Base-by-base conservation (phyloP, 2,329 filamentous ascomycete genomes). In the Fusarium nisikadoi region DNA sequence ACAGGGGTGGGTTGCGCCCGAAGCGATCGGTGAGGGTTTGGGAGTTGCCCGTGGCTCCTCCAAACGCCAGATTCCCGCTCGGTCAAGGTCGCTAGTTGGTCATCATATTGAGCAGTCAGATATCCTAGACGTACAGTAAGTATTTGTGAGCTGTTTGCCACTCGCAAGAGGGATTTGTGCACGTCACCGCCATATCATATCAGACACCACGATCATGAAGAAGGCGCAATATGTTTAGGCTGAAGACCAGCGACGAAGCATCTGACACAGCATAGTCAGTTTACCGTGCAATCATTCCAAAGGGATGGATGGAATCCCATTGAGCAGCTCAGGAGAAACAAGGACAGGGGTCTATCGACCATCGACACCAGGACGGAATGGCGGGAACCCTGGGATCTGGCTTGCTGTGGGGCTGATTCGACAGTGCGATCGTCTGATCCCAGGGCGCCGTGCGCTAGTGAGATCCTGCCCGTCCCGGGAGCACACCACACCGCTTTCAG, bases 401-500 rank as follows among this genome's bases (percentile, higher is more conserved):
- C 75, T 75, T 52, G 68, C 45, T 62, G 74, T 75, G 75, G 75
- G 74, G 74, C 70, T 55, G 54, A 54, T 46, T 76, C 66, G 68
- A 76, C 72, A 76, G 61, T 71, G 68, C 75, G 75, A 77, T 77
- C 75, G 75, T 75, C 75, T 77, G 75, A 77, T 77, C 75, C 72
- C 64, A 73, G 75, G 67, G 65, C 74, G 62, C 62, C 69, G 62
- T 66, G 56, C 75, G 53, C 75, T 77, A 77, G 71, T 69, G 55
- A 77, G 75, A 77, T 77, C 74, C 75, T 77, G 75, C 74, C 75
- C 75, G 75, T 77, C 75, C 75, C 75, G 75, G 71, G 64, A 69
- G 70, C 75, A 74, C 72, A 77, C 73, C 74, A 76, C 68, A 66
- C 70, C 65, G 62, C 72, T 71, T 68, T 68, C 25, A 65, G 62